Percentiles rank a stretch among this genome's conserved stretches.
These are phyloP conservation scores for Lomentospora prolificans DNA, from an alignment of 2,329 filamentous ascomycete species.

Conservation along the genomic window DNA sequence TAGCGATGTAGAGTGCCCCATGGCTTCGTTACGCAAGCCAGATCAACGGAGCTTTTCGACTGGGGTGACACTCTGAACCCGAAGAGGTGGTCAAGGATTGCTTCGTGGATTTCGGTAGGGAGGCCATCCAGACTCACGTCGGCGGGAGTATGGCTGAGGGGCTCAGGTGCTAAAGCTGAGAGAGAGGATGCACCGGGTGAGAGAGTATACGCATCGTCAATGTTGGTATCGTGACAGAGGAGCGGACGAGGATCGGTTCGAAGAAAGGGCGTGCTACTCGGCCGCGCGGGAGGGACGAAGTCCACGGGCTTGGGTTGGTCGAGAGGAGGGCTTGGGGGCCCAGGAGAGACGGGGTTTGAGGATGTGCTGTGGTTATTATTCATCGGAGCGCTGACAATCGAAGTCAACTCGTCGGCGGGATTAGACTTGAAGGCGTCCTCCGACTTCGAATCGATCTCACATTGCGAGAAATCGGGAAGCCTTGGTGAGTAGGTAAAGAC, in stretches of 20 bases:
- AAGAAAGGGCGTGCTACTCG: conserved; percentile 51
- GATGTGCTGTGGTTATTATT: conserved; percentile 20
- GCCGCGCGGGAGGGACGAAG: conserved; percentile 40
- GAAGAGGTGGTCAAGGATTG: conserved; percentile 61
- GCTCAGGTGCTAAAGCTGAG: background rate
- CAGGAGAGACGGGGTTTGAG: conserved; percentile 46
- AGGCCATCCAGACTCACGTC: conserved; percentile 32
- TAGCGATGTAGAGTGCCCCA: conserved; percentile 59
- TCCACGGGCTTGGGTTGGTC: conserved; percentile 35
- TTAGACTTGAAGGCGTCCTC: background rate
- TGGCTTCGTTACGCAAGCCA: conserved; percentile 43
- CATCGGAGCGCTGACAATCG: conserved; percentile 19
- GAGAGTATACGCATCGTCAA: background rate
- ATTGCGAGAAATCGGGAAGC: background rate
- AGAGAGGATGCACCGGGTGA: background rate
- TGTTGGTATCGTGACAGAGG: background rate
- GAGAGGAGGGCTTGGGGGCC: conserved; percentile 40
- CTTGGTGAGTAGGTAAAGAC: conserved; percentile 3
- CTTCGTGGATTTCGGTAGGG: conserved; percentile 62
- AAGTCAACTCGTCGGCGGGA: conserved; percentile 22
- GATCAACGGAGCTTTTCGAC: conserved; percentile 43
- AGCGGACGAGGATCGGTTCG: conserved; percentile 30
- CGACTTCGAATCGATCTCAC: background rate
- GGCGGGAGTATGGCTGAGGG: background rate
- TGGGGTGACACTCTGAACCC: conserved; percentile 56